These are phyloP conservation scores for Diplodia intermedia DNA, from an alignment of 2,329 filamentous ascomycete species.

Conservation along the genomic window DNA sequence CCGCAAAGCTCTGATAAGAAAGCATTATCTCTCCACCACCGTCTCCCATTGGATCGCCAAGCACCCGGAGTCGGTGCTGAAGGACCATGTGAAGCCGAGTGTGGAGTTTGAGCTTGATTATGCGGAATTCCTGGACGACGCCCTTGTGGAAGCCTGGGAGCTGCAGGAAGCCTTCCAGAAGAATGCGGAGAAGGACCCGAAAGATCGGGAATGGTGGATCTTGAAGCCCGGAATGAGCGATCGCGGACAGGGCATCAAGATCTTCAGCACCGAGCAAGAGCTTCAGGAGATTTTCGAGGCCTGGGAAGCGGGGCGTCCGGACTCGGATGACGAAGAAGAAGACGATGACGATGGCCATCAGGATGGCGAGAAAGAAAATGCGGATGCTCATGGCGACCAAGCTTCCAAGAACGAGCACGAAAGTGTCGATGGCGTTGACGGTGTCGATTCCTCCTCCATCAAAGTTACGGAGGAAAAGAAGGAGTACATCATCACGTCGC, in stretches of 20 bases:
- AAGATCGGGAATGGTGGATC: constrained; percentile 86
- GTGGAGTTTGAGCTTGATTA: constrained; percentile 96
- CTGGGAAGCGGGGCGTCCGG: constrained; percentile 77
- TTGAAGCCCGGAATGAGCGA: constrained; percentile 98
- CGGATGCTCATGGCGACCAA: constrained; percentile 50
- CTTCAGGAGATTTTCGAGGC: constrained; percentile 87
- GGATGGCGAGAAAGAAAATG: constrained; percentile 36
- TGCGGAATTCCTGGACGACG: constrained; percentile 94
- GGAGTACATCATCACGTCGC: constrained; percentile 77
- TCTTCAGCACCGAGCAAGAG: constrained; percentile 86
- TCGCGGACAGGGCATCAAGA: constrained; percentile 86
- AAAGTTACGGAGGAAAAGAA: constrained; percentile 41
- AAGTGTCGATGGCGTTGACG: no score
- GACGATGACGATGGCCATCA: constrained; percentile 47
- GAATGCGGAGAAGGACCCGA: constrained; percentile 61
- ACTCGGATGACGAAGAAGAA: constrained; percentile 60
- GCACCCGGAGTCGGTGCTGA: constrained; percentile 73
- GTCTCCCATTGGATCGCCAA: constrained; percentile 87
- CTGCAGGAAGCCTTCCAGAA: constrained; percentile 76
- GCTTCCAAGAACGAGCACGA: constrained; percentile 40
- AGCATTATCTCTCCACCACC: constrained; percentile 89
- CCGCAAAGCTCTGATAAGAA: constrained; percentile 93
- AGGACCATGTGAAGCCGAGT: constrained; percentile 73
- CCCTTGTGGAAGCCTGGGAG: constrained; percentile 88
- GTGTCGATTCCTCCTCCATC: constrained; percentile 11